Evolutionary conservation across 2,329 filamentous ascomycete species (phyloP), one percentile per base, ranked within the genome.

Genomic region (Sphaerulina musiva): DNA sequence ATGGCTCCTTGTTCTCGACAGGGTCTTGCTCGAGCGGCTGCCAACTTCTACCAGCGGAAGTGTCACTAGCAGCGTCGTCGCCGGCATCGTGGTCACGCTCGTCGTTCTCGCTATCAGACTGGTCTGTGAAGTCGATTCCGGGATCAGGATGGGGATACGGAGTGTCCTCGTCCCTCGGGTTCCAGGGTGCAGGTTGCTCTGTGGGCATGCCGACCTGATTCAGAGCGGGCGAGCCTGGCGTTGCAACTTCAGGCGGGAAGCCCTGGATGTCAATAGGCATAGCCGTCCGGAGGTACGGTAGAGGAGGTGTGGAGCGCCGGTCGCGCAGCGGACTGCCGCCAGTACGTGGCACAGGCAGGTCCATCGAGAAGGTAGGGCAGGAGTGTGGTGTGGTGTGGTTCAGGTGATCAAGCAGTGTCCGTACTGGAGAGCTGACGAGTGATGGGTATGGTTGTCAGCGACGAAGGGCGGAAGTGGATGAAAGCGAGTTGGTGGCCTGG

Each of bases 1-100:
- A 76, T 6, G 82, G 51, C 57, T 23, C 45, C 53, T 20, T 52
- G 41, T 8, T 51, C 42, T 32, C 48, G 11, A 42, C 45, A 23
- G 48, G 29, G 14, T 63, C 61, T 46, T 73, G 69, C 39, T 73
- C 69, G 44, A 46, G 23, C 17, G 42, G 41, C 11, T 46, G 36
- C 48, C 48, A 51, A 26, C 20, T 43, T 31, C 48, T 34, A 36
- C 48, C 20, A 5, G 32, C 29, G 20, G 48, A 46, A 23, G 41
- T 39, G 32, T 75, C 72, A 17, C 54, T 60, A 9, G 63, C 65
- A n/a, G 64, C 64, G 38, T 56, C 48, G 8, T 58, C 59, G 43
- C 50, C 54, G 34, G 10, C 65, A 29, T 43, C 48, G 41, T 45
- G 42, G 8, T 51, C 41, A 10, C 44, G 23, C 31, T 50, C 68